Conservation (phyloP, 495 filamentous ascomycete genomes). For the Penicillium crystallinum region DNA sequence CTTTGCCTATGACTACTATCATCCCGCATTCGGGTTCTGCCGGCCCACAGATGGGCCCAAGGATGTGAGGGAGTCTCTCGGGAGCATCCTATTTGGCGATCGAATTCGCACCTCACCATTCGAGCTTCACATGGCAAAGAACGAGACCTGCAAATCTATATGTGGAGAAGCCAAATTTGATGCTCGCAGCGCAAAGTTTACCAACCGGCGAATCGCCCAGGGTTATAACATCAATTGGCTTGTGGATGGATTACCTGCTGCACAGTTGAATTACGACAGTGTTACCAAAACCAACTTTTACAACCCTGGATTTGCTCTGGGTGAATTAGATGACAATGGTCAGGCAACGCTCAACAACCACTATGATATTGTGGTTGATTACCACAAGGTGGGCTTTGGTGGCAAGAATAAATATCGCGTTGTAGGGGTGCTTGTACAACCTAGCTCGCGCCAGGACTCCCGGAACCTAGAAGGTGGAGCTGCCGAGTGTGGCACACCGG, state of each 20-base stretch:
- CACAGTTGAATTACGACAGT: slow-evolving; percentile 68
- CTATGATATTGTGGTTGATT: slow-evolving; percentile 90
- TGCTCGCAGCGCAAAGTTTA: slow-evolving; percentile 63
- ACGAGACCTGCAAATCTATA: slow-evolving; percentile 79
- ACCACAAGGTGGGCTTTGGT: slow-evolving; percentile 63
- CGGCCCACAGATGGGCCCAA: slow-evolving; percentile 66
- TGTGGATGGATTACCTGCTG: slow-evolving; percentile 88
- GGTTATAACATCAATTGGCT: slow-evolving; percentile 92
- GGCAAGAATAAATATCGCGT: slow-evolving; percentile 67
- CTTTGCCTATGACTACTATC: slow-evolving; percentile 93
- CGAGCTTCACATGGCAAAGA: slow-evolving; percentile 73
- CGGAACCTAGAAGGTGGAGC: slow-evolving; percentile 48
- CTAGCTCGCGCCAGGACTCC: slow-evolving; percentile 62
- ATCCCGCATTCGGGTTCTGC: slow-evolving; percentile 81
- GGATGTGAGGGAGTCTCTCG: slow-evolving; percentile 78
- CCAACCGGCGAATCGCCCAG: slow-evolving; percentile 73
- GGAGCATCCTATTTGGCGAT: slow-evolving; percentile 95
- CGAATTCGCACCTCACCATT: slow-evolving; percentile 90
- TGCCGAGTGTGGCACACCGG: slow-evolving; percentile 54
- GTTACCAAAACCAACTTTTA: slow-evolving; percentile 71
- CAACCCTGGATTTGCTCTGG: slow-evolving; percentile 82
- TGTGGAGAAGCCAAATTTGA: slow-evolving; percentile 65
- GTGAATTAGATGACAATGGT: slow-evolving; percentile 52
- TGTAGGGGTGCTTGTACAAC: slow-evolving; percentile 84
- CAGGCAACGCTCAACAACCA: slow-evolving; percentile 77